Base-by-base conservation (phyloP, 257 asterid genomes). In the Solanum arcanum region DNA sequence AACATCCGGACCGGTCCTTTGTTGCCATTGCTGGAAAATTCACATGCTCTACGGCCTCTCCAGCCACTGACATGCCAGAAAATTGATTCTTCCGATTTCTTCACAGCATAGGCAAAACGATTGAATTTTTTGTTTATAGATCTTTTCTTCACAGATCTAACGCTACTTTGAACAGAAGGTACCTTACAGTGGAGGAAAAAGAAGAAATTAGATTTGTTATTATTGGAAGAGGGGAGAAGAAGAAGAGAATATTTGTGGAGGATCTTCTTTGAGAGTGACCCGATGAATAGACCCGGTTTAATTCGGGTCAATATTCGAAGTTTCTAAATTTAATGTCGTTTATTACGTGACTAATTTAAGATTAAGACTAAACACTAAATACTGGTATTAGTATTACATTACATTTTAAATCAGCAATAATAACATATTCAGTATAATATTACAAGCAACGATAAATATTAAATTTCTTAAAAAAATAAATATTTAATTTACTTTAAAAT, bases 1-100 rank as follows among this genome's bases (percentile, higher is more conserved):
- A 93, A 92, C 95, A 91, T 76, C 92, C 95, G 86, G 95, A 85
- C 88, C 92, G 92, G 90, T 91, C 87, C 69, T 88, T 87, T 69
- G 96, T 91, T 11, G 91, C 90, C 87, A 91, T 87, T 84, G 91
- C 93, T 10, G 94, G 91, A 75, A 91, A 88, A 86, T 90, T 95
- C 84, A 91, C 94, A 91, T 91, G 94, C 91, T 81, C 88, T 52
- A 52, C 89, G 62, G 87, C 69, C 29, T 81, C 42, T 81, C 85
- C 88, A 89, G 93, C 88, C 92, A 94, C 91, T 90, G 94, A 89
- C 94, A 93, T 89, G n/a, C 44, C 74, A 29, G 27, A 42, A 76
- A 23, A n/a, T 42, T 76, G 83, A 15, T 76, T 7, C 29, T 68
- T 15, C 47, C 21, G 35, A 25, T 76, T 76, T 76, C 4, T 33